Base-by-base conservation (phyloP, 129 eudicot species). In the Glebionis coronaria region DNA sequence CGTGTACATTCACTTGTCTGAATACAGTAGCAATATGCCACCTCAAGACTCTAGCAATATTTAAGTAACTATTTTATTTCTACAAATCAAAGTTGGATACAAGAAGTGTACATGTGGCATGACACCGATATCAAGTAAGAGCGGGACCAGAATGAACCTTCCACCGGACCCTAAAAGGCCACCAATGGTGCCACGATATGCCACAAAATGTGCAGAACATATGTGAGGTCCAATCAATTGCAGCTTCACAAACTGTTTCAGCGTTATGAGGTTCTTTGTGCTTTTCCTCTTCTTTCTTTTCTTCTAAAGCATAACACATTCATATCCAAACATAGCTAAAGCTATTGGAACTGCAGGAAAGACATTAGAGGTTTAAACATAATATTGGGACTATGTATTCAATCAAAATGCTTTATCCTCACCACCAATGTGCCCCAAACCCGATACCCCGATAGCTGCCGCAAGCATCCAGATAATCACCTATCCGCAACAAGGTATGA, bases 141-240 rank as follows among this genome's bases (percentile, higher is more conserved):
- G 78, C 13, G 97, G 97, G 42, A 96, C 97, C 2, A 91, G 86
- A 66, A 91, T 83, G 63, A 91, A 91, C 23, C 97, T 96, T 18
- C 97, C 97, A 64, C 97, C 97, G 45, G 97, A 91, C 52, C 97
- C 97, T 4, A 91, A 63, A 57, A 91, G 78, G 19, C 97, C 97
- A 11, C 97, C 97, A 11, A 91, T 96, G 12, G 96, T 85, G 53
- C 97, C 97, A 23, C 97, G 96, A 45, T 88, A 67, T 12, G 88
- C 60, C 49, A 96, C 96, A 59, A 90, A 88, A 4, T 88, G 76
- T 42, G 97, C 93, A 68, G 96, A 91, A 55, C 88, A 82, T 12
- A 80, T 62, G 35, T 88, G 82, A 53, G 0, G 83, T 85, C 91
- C 95, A 90, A 35, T 90, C 83, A 13, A 90, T 87, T 3, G 87